Conservation (phyloP, 73 alveolate species). For the Effrenium voratum region DNA sequence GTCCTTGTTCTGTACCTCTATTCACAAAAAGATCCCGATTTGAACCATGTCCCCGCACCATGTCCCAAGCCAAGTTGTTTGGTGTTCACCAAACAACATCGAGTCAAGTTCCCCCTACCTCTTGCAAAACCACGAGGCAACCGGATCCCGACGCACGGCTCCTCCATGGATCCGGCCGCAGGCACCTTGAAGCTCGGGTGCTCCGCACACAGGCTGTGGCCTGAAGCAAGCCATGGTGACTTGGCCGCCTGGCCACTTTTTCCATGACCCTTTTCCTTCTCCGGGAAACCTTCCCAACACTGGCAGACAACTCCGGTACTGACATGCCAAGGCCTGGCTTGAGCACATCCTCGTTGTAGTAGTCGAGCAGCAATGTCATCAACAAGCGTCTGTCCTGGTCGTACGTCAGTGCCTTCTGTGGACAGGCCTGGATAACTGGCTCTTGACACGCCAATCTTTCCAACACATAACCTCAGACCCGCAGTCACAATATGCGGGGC, state of each 20-base stretch:
- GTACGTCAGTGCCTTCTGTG: too few relatives aligned
- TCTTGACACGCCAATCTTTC: background rate
- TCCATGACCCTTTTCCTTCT: background rate
- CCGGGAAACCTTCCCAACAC: background rate
- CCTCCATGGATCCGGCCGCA: constrained; percentile 58
- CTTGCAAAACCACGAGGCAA: background rate
- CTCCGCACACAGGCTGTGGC: constrained; percentile 60
- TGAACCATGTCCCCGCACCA: too few relatives aligned
- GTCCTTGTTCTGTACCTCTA: too few relatives aligned
- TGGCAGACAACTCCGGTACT: background rate
- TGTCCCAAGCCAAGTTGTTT: too few relatives aligned
- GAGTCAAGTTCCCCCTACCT: too few relatives aligned
- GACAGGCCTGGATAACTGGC: background rate
- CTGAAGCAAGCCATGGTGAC: background rate
- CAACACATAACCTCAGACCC: background rate
- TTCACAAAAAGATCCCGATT: too few relatives aligned
- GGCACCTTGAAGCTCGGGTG: constrained; percentile 63
- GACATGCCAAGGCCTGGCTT: constrained; percentile 7
- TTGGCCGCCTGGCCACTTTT: background rate
- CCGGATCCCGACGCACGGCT: background rate
- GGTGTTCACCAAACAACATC: too few relatives aligned
- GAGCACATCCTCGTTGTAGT: constrained; percentile 96
- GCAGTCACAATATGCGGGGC: too few relatives aligned
- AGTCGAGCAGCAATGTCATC: constrained; percentile 98
- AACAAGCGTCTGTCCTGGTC: constrained; percentile 99